Base-by-base conservation (phyloP, 2,329 filamentous ascomycete species). In the Huntiella omanensis region DNA sequence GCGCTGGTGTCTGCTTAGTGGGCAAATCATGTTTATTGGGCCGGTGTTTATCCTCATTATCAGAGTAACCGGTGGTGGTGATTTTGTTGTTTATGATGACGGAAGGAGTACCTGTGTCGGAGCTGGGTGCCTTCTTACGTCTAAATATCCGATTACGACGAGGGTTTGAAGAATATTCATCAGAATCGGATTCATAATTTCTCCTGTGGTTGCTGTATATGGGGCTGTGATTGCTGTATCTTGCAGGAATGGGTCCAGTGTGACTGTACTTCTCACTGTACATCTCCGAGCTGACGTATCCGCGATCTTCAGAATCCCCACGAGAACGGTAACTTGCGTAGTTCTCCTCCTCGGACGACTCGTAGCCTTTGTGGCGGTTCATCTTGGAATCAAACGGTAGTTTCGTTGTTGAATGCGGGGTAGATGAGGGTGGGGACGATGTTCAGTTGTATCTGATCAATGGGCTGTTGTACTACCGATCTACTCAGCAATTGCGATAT, bases 51-150 rank as follows among this genome's bases (percentile, higher is more conserved):
- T 39, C 19, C 33, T 47, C 45, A 15, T 47, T 40, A 17, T 47
- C 40, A 4, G 45, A 35, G 15, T 37, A 36, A 6, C 41, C 32
- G 22, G 43, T 42, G 34, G 32, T 42, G 34, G 32, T 17, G 15
- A 43, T 32, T 11, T 41, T 38, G 28, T 41, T 49, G 47, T 40
- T 40, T 8, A 49, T 45, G 4, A 49, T 33, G 2, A 45, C 42
- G 10, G 32, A 7, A 22, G 2, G 5, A 6, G 22, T 28, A 8
- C 8, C 6, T 28, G 22, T 3, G 22, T 28, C 22, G 8, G 22
- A 28, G 22, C 22, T 7, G 2, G 7, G 3, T 28, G 22, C 22
- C 22, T 28, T 28, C 22, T 28, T 28, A 8, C 22, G 22, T 10
- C 22, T 28, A 28, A 8, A 4, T 19, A 13, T 43, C 28, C 32